Conservation (phyloP, 1,139 yeast genomes). For the Nakaseomyces kungkrabaensis region DNA sequence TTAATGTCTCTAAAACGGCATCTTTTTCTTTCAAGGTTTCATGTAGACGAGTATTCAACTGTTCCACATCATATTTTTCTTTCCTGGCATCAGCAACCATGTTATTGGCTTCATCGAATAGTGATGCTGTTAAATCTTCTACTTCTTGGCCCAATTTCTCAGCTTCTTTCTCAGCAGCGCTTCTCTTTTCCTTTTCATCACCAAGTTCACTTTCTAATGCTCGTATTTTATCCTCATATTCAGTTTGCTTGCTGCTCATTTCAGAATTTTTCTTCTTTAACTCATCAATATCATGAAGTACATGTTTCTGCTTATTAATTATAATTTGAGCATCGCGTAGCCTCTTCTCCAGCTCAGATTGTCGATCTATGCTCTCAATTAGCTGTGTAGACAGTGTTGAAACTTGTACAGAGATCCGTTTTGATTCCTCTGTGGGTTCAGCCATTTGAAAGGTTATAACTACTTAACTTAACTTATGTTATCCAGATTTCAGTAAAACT, state of each 20-base stretch:
- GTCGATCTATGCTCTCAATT: slow-evolving; percentile 52
- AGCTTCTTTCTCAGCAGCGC: slow-evolving; percentile 50
- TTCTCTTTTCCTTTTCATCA: slow-evolving; percentile 34
- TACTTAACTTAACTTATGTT: background rate
- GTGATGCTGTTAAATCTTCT: slow-evolving; percentile 64
- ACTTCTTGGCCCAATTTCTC: slow-evolving; percentile 56
- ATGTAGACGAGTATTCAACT: slow-evolving; percentile 41
- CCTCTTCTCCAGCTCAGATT: slow-evolving; percentile 40
- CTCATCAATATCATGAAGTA: slow-evolving; percentile 10
- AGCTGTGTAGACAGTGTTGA: slow-evolving; percentile 49
- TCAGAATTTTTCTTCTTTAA: slow-evolving; percentile 16
- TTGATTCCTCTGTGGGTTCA: slow-evolving; percentile 28
- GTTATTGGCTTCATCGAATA: slow-evolving; percentile 70
- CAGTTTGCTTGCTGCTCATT: slow-evolving; percentile 28
- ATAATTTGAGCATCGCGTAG: slow-evolving; percentile 23
- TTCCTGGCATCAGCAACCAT: slow-evolving; percentile 68
- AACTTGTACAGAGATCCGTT: slow-evolving; percentile 45
- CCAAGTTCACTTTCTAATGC: slow-evolving; percentile 28
- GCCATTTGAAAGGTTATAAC: background rate
- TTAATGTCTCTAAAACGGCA: slow-evolving; percentile 51
- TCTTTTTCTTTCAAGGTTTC: slow-evolving; percentile 69
- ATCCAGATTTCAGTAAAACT: background rate
- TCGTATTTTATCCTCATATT: slow-evolving; percentile 32
- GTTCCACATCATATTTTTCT: slow-evolving; percentile 44
- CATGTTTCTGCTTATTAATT: slow-evolving; percentile 15